A percentile compares a stretch with the other conserved stretches of the same genome.
Evolutionary conservation across 345 rosid genomes (phyloP).

Genomic region (Anastatica hierochuntica): DNA sequence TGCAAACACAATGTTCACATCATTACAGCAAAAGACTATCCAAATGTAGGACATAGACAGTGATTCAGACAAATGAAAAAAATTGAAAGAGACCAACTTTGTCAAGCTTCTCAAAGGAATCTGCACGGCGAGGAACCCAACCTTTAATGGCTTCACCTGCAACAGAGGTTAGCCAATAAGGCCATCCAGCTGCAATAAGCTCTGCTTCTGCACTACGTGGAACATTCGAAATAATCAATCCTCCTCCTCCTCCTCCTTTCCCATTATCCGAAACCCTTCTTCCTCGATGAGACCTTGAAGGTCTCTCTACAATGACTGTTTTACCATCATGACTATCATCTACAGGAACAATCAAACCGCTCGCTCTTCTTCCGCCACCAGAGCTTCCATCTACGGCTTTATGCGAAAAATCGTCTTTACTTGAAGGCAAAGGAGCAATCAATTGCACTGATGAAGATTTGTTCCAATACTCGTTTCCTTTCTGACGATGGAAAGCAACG

Average conservation of each 20-base stretch:
- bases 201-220: slow-evolving; percentile 42
- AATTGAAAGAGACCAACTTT: slow-evolving; percentile 37
- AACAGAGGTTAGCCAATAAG: slow-evolving; percentile 74
- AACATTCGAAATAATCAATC: slow-evolving; percentile 23
- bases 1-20: slow-evolving; percentile 24
- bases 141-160: slow-evolving; percentile 85
- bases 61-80: neutral
- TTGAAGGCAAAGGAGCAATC: slow-evolving; percentile 41
- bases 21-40: too few relatives aligned
- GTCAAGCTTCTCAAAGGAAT: slow-evolving; percentile 74
- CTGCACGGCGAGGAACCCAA: slow-evolving; percentile 65
- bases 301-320: slow-evolving; percentile 26
- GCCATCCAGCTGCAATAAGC: slow-evolving; percentile 72
- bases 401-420: slow-evolving; percentile 30
- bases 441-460: slow-evolving; percentile 43
- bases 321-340: slow-evolving; percentile 28
- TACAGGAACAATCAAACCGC: slow-evolving; percentile 23
- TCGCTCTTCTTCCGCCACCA: slow-evolving; percentile 22
- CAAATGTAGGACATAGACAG: neutral
- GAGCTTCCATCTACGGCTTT: slow-evolving; percentile 20
- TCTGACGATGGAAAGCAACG: slow-evolving; percentile 14
- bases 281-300: slow-evolving; percentile 32
- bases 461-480: slow-evolving; percentile 28
- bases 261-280: slow-evolving; percentile 32
- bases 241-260: slow-evolving; percentile 9